Conservation (phyloP, 495 filamentous ascomycete genomes). For the Aspergillus steynii region DNA sequence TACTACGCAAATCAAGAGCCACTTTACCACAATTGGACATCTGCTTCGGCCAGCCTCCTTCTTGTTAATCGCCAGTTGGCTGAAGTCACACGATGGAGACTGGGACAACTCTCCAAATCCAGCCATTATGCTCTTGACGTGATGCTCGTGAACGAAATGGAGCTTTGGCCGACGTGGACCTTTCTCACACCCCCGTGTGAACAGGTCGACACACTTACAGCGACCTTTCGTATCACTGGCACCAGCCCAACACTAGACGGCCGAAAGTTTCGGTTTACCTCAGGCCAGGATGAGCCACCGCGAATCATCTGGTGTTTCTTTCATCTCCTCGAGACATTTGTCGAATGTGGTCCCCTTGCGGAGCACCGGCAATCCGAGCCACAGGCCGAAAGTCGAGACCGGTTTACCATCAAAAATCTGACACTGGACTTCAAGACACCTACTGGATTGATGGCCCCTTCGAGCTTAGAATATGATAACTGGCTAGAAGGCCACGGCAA, state of each 20-base stretch:
- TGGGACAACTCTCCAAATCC: background rate
- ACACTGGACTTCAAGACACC: background rate
- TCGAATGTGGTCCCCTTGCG: constrained; percentile 5
- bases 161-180: constrained; percentile 6
- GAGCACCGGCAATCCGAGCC: background rate
- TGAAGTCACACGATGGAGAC: background rate
- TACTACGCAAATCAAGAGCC: constrained; percentile 3
- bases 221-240: constrained; percentile 3
- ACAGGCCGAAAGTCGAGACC: background rate
- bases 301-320: constrained; percentile 7
- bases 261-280: constrained; percentile 3
- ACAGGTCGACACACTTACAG: background rate
- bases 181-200: background rate
- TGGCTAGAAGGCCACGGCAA: background rate
- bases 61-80: constrained; percentile 7
- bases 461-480: background rate
- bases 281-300: background rate
- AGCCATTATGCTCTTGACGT: background rate
- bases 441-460: background rate
- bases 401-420: background rate
- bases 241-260: constrained; percentile 5
- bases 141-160: constrained; percentile 5
- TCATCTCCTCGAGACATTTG: constrained; percentile 2
- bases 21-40: constrained; percentile 1
- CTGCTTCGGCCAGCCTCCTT: background rate